phyloP scores from a whole-genome alignment of 1,284 basidiomycete species.

The Schizopora paradoxa region DNA sequence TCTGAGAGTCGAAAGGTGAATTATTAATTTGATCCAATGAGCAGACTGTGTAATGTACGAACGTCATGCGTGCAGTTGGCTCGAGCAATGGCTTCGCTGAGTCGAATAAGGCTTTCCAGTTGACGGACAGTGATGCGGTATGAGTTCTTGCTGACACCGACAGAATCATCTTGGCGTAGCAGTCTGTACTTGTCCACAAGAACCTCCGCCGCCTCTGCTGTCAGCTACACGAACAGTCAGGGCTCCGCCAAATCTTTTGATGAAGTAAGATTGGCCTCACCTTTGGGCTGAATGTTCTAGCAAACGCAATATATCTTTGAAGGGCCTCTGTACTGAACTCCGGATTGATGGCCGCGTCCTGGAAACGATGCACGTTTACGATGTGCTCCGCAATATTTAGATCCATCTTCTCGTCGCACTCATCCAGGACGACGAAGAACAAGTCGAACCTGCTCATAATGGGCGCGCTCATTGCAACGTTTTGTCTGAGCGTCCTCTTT shows the following conservation, averaged over 20 bases:
- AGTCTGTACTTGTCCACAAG: constrained; percentile 95
- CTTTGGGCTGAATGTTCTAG: constrained; percentile 95
- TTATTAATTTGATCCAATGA: not conserved
- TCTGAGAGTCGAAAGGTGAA: constrained; percentile 41
- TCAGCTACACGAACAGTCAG: constrained; percentile 52
- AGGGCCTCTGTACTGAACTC: constrained; percentile 97
- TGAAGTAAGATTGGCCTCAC: constrained; percentile 37
- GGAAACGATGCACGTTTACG: constrained; percentile 95
- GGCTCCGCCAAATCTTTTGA: not conserved
- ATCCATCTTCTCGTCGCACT: constrained; percentile 93
- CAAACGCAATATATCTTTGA: constrained; percentile 96
- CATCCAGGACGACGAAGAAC: constrained; percentile 98
- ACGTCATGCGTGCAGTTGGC: constrained; percentile 93
- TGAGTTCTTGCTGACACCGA: constrained; percentile 84
- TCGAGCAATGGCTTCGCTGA: constrained; percentile 95
- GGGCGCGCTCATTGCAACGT: constrained; percentile 96
- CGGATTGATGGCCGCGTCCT: constrained; percentile 90
- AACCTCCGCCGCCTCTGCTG: constrained; percentile 87
- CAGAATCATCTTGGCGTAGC: constrained; percentile 88
- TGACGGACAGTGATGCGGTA: constrained; percentile 97
- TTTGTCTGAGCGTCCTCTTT: constrained; percentile 90
- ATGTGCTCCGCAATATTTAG: constrained; percentile 95
- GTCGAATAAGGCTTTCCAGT: constrained; percentile 94
- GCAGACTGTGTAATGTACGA: constrained; percentile 18
- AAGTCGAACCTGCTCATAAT: constrained; percentile 99